Evolutionary conservation across 495 filamentous ascomycete species (phyloP), one percentile per base, ranked within the genome.

Genomic region (Aspergillus sparsus): DNA sequence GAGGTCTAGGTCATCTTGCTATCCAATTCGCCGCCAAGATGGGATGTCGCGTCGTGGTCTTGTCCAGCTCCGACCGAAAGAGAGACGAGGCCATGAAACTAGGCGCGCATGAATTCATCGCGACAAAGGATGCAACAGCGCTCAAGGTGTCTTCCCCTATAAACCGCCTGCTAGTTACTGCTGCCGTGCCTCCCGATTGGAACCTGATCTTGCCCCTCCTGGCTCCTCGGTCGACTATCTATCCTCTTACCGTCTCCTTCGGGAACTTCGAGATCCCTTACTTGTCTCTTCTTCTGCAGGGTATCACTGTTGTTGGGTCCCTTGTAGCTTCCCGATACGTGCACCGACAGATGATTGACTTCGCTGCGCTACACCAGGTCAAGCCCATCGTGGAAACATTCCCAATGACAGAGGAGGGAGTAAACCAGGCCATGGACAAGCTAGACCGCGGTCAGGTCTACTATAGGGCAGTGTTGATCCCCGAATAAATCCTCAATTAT

Each of bases 11-110:
- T 3, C 62, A 64, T 49, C 47, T 64, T 3, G 62, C 62, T 9
- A 60, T 64, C 45, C 57, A 64, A 31, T 56, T 60, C 31, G 62
- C 62, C 1, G 53, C 62, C 2, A 60, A 60, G 15, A 64, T 64
- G 57, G 62, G 62, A n/a, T 64, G 57, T 44, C 57, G 53, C 16
- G 62, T 64, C 2, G 57, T 64, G 13, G 62, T 64, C 3, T 47
- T 64, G 0, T 64, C 62, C 2, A 47, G 57, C 15, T 60, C 62
- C 13, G 62, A 64, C 8, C 16, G 37, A 11, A 64, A 64, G 49
- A 35, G 53, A 6, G 62, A 64, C 1, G 62, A 64, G 34, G 62
- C 62, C 2, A 35, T 60, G 31, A 45, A 21, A 6, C 53, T 64
- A 9, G 62, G 62, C 1, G 62, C 62, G 6, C 56, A 58, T n/a